Conservation (phyloP, 495 filamentous ascomycete species). For the Penicillium cataractarum region DNA sequence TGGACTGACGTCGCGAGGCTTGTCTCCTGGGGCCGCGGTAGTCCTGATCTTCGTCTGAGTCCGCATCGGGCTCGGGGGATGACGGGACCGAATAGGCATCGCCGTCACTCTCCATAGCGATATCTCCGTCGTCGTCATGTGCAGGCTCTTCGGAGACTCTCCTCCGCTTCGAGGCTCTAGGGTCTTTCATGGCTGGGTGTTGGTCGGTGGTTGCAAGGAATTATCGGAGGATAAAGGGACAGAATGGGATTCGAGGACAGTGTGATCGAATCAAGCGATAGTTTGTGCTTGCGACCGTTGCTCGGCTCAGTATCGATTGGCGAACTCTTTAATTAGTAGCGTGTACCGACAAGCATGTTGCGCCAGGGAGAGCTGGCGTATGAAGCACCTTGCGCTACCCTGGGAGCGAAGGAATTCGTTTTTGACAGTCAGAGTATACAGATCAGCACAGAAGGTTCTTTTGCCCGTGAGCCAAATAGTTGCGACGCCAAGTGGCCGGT, state of each 20-base stretch:
- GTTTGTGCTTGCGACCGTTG: constrained; percentile 1
- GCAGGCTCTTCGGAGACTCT: constrained; percentile 36
- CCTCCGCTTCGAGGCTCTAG: constrained; percentile 46
- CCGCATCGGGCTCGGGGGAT: constrained; percentile 21
- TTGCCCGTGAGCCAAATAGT: neutral
- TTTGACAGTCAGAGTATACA: too few species aligned
- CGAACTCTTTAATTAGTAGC: neutral
- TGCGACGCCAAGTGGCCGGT: constrained; percentile 2
- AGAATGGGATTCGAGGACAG: neutral
- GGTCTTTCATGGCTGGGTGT: constrained; percentile 39
- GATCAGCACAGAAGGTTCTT: neutral
- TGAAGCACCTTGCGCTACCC: neutral
- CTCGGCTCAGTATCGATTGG: constrained; percentile 3
- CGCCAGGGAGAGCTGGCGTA: constrained; percentile 8
- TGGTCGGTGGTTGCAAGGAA: neutral
- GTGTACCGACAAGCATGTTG: constrained; percentile 11
- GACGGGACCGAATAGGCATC: constrained; percentile 25
- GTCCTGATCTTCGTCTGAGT: constrained; percentile 22
- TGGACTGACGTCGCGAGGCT: constrained; percentile 35
- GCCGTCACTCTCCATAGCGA: constrained; percentile 31
- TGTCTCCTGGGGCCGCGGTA: constrained; percentile 22
- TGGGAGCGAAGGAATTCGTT: neutral
- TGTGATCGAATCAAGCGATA: neutral
- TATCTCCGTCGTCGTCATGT: constrained; percentile 43
- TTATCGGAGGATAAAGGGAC: neutral